Base-by-base conservation (phyloP, 495 filamentous ascomycete genomes). In the Astrocystis sublimbata region DNA sequence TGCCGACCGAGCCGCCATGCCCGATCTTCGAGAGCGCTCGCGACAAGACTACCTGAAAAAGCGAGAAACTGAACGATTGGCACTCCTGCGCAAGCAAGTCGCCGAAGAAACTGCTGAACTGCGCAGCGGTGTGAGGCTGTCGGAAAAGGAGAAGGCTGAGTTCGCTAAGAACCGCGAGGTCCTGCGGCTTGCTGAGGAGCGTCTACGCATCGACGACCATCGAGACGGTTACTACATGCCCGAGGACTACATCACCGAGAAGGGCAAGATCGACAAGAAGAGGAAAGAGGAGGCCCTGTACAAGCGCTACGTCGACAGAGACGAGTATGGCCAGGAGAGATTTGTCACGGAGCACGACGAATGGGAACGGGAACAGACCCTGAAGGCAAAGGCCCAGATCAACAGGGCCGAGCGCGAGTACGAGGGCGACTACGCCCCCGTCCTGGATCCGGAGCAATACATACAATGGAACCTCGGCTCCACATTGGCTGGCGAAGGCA, bases 341-440 rank as follows among this genome's bases (percentile, higher is more conserved):
- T 96, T 90, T 67, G 81, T 97, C 51, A 97, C 94, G 0, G 94
- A 98, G 72, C 91, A 96, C 65, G 91, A 98, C 60, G 92, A 97
- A 72, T 98, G 92, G 93, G 94, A 98, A 74, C 74, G 86, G 46
- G 92, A 97, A 73, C 94, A 98, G 73, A 88, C 89, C 6, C 84
- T 89, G 64, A 96, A 96, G 73, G 94, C 92, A 2, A 92, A 92
- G 67, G 87, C 92, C 5, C 93, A 97, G 71, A 91, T 97, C 61
- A 80, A 86, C 55, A 82, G 86, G 57, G 71, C 75, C 0, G 90
- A 93, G 70, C 83, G 90, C 21, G 85, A 88, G n/a, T 88, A 93
- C 51, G 87, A 91, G 65, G 92, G 89, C 6, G 87, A 97, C 50
- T 98, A 98, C 73, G 94, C 97, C 60, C 97, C 93, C 65, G 88